Conservation (phyloP, 306 rosid genomes). For the Chamaecrista fasciculata region DNA sequence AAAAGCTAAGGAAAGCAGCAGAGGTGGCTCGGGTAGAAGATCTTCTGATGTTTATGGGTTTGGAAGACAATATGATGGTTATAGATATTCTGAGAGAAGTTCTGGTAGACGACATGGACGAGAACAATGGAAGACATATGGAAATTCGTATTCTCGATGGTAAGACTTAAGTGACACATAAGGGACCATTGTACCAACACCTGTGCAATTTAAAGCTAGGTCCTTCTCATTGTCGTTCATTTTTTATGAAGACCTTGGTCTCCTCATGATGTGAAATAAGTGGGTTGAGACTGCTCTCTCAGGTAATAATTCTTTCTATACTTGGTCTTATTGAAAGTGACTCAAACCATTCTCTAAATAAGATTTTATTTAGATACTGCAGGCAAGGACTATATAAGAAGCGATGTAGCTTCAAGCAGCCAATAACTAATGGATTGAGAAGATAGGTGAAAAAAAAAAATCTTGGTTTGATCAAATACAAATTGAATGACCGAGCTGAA, state of each 20-base stretch:
- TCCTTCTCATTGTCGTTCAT: conserved; percentile 11
- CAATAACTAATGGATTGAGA: conserved; percentile 11
- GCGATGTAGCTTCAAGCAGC: conserved; percentile 2
- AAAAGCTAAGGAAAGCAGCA: conserved; percentile 50
- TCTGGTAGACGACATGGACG: conserved; percentile 36
- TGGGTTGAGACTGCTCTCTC: conserved; percentile 24
- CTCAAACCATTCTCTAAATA: neutral
- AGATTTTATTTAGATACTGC: conserved; percentile 22
- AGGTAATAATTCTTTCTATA: conserved; percentile 25
- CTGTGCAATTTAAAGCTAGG: conserved; percentile 13
- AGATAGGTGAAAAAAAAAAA: conserved; percentile 20
- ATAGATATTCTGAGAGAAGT: conserved; percentile 49
- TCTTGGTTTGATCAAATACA: neutral
- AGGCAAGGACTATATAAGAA: conserved; percentile 16
- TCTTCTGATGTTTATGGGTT: conserved; percentile 44
- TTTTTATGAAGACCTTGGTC: conserved; percentile 24
- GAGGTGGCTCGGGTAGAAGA: conserved; percentile 51
- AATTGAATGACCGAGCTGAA: neutral
- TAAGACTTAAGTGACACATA: conserved; percentile 22
- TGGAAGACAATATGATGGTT: conserved; percentile 42
- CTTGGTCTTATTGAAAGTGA: conserved; percentile 23
- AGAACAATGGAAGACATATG: conserved; percentile 44
- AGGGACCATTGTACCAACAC: conserved; percentile 3
- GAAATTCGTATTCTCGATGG: conserved; percentile 44
- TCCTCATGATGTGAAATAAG: conserved; percentile 24